A percentile compares a stretch with the other conserved stretches of the same genome.
These are phyloP conservation scores for Ceratobasidium sp. DNA, from an alignment of 1,284 basidiomycete species.

Conservation along the genomic window DNA sequence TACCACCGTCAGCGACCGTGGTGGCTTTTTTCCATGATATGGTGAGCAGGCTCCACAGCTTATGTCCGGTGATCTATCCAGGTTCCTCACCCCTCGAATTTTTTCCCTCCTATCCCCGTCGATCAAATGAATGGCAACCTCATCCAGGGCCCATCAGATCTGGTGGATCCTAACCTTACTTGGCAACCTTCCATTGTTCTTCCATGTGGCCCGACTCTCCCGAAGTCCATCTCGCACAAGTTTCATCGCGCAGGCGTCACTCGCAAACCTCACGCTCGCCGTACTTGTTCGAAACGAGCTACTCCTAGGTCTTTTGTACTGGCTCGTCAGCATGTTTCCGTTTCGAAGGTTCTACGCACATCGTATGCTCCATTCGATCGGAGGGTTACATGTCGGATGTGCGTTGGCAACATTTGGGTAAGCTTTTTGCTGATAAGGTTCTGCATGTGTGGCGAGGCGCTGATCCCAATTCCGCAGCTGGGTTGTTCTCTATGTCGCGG, in stretches of 20 bases:
- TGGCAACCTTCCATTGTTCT: conserved; percentile 29
- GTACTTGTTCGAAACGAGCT: conserved; percentile 39
- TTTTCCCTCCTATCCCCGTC: neutral
- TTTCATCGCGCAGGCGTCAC: conserved; percentile 27
- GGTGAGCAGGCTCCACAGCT: neutral
- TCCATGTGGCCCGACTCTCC: neutral
- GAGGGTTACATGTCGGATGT: conserved; percentile 41
- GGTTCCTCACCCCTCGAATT: neutral
- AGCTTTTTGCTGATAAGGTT: neutral
- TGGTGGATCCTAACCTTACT: conserved; percentile 30
- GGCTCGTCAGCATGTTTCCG: conserved; percentile 17
- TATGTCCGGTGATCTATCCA: neutral
- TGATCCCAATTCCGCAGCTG: conserved; percentile 6
- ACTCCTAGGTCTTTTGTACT: neutral
- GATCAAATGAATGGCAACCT: conserved; percentile 10
- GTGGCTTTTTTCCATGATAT: conserved; percentile 42
- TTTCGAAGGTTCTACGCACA: conserved; percentile 38
- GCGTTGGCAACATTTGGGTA: conserved; percentile 34
- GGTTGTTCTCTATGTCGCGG: conserved; percentile 16
- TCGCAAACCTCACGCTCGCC: conserved; percentile 28
- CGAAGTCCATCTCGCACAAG: conserved; percentile 5
- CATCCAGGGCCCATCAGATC: conserved; percentile 40
- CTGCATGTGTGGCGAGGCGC: neutral
- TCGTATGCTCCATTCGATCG: conserved; percentile 35
- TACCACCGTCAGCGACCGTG: conserved; percentile 36